A percentile compares a stretch with the other conserved stretches of the same genome.
Conservation (phyloP, 2,329 filamentous ascomycete species). For the Trichocomaceae sp. region DNA sequence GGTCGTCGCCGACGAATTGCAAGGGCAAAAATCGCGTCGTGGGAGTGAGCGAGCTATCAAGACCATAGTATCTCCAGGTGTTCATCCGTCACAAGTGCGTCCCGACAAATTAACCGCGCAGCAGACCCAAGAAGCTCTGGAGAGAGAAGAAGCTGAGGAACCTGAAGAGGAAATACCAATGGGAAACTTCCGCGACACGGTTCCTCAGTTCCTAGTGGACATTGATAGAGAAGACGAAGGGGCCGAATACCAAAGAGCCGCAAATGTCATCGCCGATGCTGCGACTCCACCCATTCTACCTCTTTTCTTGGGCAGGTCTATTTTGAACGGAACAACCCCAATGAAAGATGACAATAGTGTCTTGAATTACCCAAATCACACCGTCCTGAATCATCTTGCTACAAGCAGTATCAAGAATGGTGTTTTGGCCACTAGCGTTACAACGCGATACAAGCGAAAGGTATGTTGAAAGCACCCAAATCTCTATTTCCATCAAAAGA, state of each 20-base stretch:
- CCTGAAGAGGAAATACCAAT: constrained; percentile 52
- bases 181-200: constrained; percentile 60
- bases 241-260: constrained; percentile 65
- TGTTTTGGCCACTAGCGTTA: constrained; percentile 88
- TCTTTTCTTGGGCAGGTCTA: constrained; percentile 87
- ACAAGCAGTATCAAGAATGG: constrained; percentile 98
- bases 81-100: constrained; percentile 41
- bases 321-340: constrained; percentile 80
- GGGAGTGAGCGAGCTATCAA: constrained; percentile 31
- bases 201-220: constrained; percentile 80
- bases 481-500: not conserved
- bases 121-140: constrained; percentile 31
- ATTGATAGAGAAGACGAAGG: constrained; percentile 77
- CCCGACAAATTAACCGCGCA: constrained; percentile 29
- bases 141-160: constrained; percentile 41
- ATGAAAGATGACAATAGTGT: constrained; percentile 99
- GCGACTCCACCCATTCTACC: constrained; percentile 78
- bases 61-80: constrained; percentile 30
- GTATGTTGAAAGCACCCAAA: constrained; percentile 22
- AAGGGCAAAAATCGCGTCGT: constrained; percentile 21
- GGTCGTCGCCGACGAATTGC: constrained; percentile 68
- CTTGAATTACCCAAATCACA: constrained; percentile 93
- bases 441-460: constrained; percentile 95
- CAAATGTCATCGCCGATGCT: constrained; percentile 68
- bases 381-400: constrained; percentile 89